These are phyloP conservation scores for Neoarthrinium moseri DNA, from an alignment of 2,329 filamentous ascomycete genomes.

Conservation along the genomic window DNA sequence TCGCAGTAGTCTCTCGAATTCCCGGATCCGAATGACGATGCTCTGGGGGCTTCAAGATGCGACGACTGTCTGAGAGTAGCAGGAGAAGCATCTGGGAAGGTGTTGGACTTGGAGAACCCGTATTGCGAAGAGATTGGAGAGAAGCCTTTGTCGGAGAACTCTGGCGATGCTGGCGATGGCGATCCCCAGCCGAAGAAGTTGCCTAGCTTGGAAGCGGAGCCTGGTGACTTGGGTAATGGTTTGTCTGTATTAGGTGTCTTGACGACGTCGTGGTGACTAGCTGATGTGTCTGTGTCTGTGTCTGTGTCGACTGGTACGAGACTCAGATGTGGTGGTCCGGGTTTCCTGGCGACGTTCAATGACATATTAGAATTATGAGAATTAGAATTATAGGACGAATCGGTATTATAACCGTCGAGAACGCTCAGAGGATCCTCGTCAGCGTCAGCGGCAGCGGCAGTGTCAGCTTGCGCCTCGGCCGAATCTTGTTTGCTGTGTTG, in stretches of 20 bases:
- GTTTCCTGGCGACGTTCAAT: constrained; percentile 45
- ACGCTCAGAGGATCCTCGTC: constrained; percentile 33
- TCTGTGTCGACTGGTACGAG: constrained; percentile 40
- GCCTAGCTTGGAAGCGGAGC: constrained; percentile 44
- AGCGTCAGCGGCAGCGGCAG: constrained; percentile 31
- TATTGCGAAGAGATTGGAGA: constrained; percentile 52
- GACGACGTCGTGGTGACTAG: constrained; percentile 20
- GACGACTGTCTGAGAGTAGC: constrained; percentile 35
- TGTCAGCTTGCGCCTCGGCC: no score
- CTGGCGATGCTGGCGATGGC: constrained; percentile 45
- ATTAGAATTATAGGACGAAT: constrained; percentile 29
- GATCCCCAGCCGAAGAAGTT: constrained; percentile 55
- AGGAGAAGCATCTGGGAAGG: constrained; percentile 40
- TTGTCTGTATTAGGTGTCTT: constrained; percentile 49
- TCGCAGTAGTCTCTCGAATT: constrained; percentile 50
- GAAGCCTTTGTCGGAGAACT: constrained; percentile 47
- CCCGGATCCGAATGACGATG: constrained; percentile 36
- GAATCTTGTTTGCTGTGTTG: constrained; percentile 43
- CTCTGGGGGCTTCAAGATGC: constrained; percentile 36
- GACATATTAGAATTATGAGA: constrained; percentile 43
- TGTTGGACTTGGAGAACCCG: constrained; percentile 37
- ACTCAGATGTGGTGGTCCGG: constrained; percentile 51
- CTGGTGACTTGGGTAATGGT: constrained; percentile 53
- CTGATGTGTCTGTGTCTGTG: constrained; percentile 20
- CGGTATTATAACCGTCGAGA: constrained; percentile 30